Base-by-base conservation (phyloP, 1,284 basidiomycete species). In the Cronartium ribicola region DNA sequence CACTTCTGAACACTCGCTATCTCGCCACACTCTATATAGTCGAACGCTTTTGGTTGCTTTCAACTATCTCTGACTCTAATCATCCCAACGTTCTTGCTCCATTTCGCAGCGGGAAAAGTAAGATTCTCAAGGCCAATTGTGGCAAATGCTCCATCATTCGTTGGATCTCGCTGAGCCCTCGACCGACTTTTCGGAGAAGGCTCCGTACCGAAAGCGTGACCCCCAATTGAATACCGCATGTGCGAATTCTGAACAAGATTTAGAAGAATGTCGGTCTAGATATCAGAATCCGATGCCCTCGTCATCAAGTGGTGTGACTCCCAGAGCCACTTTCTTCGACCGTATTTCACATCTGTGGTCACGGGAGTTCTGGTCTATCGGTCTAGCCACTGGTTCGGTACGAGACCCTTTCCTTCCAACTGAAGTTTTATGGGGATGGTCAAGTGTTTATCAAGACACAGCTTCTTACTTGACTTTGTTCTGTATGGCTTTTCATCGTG, bases 351-450 rank as follows among this genome's bases (percentile, higher is more conserved):
- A 51, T 20, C 17, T 14, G 5, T 51, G 22, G 17, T 51, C 48
- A 51, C 22, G 48, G 48, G 48, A 51, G 48, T 51, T 51, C 17
- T 17, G 48, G 17, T 51, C 48, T 5, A 51, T 51, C 22, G 48
- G 48, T 17, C 48, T 51, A 51, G 48, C 48, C 22, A 51, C 48
- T 14, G 48, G 48, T 14, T 51, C 48, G 48, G 48, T 51, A 51
- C 5, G 48, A 51, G 17, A 51, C 48, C 48, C 17, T 51, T 51
- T 20, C 22, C 11, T 51, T 14, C 17, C 48, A 20, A 7, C 48
- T 20, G 22, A 51, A 14, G 22, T 13, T 48, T 48, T 5, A 51
- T 20, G 5, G 10, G 3, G 17, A 17, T 20, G 22, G 17, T 51
- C 22, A 8, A 51, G 48, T 20, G 22, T 51, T 17, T 10, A 51